Percentiles rank a stretch among this genome's conserved stretches.
Conservation (phyloP, 2,329 filamentous ascomycete genomes). For the Tolypocladium ovalisporum region DNA sequence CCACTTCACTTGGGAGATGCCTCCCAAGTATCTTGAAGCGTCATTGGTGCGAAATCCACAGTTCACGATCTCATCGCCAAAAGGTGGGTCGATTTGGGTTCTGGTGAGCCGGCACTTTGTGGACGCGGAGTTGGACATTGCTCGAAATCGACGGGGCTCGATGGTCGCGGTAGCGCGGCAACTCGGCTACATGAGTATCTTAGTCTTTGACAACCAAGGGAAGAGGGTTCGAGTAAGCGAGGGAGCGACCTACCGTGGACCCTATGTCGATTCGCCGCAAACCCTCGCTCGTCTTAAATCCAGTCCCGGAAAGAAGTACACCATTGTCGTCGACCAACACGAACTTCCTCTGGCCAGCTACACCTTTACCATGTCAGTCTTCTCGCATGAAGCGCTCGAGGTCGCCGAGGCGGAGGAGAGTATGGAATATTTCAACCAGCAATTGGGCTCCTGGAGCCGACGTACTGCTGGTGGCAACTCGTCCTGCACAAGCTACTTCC, state of each 20-base stretch:
- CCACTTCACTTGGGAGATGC: constrained; percentile 74
- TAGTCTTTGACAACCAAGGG: constrained; percentile 64
- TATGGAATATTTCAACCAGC: constrained; percentile 47
- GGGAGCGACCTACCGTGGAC: constrained; percentile 58
- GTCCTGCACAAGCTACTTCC: constrained; percentile 62
- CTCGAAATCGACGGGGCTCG: constrained; percentile 29
- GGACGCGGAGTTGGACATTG: constrained; percentile 50
- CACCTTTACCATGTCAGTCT: constrained; percentile 78
- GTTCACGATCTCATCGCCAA: constrained; percentile 54
- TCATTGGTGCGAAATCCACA: constrained; percentile 58
- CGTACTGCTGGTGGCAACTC: constrained; percentile 79
- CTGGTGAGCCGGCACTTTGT: constrained; percentile 79
- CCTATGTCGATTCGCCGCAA: constrained; percentile 91
- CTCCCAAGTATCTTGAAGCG: constrained; percentile 36
- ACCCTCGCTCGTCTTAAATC: constrained; percentile 62
- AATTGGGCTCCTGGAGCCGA: constrained; percentile 61
- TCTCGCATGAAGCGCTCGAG: constrained; percentile 53
- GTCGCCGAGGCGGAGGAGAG: constrained; percentile 51
- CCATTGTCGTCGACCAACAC: constrained; percentile 66
- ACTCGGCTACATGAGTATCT: constrained; percentile 78
- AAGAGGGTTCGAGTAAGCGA: constrained; percentile 65
- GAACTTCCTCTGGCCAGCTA: constrained; percentile 63
- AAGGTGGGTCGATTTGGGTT: constrained; percentile 63
- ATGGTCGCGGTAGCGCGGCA: constrained; percentile 37
- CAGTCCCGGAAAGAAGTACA: constrained; percentile 31